phyloP scores from a whole-genome alignment of 805 yeast species.

The Saccharomyces paradoxus region DNA sequence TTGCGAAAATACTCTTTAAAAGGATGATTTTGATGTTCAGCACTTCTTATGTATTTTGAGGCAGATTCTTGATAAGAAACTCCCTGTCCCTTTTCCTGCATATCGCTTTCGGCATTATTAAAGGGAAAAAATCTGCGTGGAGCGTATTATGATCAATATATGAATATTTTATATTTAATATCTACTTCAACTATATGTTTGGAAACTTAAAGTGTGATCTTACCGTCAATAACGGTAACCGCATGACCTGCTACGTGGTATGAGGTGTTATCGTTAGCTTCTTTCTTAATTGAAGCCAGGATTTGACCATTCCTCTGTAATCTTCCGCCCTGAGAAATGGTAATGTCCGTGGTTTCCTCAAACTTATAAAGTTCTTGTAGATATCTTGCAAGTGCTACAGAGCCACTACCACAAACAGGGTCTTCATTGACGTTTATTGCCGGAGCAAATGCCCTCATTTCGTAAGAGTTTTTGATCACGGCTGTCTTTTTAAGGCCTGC shows the following conservation, averaged over 20 bases:
- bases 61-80: neutral
- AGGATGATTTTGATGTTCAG: no score
- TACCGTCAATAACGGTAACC: constrained; percentile 33
- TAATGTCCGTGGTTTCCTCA: constrained; percentile 13
- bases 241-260: constrained; percentile 37
- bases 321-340: constrained; percentile 34
- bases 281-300: constrained; percentile 16
- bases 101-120: neutral
- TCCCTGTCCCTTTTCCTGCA: neutral
- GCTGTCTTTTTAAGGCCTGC: constrained; percentile 31
- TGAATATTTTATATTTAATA: no score
- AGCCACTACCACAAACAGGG: constrained; percentile 51
- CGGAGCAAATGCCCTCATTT: constrained; percentile 41
- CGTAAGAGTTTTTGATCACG: constrained; percentile 25
- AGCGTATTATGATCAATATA: neutral
- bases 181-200: neutral
- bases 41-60: neutral
- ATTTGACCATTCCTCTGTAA: constrained; percentile 35
- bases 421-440: constrained; percentile 36
- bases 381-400: constrained; percentile 28
- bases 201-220: constrained; percentile 6
- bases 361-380: constrained; percentile 21
- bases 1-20: neutral
- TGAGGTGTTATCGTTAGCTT: constrained; percentile 4
- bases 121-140: neutral